phyloP scores from a whole-genome alignment of 768 basidiomycete species.

The Panus rudis region DNA sequence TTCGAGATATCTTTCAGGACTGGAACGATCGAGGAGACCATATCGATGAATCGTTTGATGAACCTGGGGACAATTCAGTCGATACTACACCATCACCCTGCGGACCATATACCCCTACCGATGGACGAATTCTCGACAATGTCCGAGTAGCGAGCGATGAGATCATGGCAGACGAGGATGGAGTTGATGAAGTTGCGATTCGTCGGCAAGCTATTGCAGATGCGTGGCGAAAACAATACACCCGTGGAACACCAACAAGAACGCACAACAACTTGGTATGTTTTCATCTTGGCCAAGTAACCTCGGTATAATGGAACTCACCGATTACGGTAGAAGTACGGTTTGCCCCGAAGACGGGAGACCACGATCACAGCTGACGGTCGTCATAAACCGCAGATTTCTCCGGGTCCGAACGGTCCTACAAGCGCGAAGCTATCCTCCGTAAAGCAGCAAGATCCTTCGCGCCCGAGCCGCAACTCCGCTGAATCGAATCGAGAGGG shows the following conservation, averaged over 20 bases:
- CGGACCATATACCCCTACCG: constrained; percentile 30
- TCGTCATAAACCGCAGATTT: constrained; percentile 22
- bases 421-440: too few species aligned
- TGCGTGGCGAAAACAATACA: constrained; percentile 51
- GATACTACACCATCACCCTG: constrained; percentile 25
- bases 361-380: constrained; percentile 42
- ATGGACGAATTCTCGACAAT: too few species aligned
- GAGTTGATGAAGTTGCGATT: constrained; percentile 11
- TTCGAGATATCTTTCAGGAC: constrained; percentile 37
- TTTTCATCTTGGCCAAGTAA: too few species aligned
- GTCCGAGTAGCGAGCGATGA: too few species aligned
- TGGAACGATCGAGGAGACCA: constrained; percentile 39
- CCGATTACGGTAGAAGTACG: constrained; percentile 29
- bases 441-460: too few species aligned
- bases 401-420: constrained; percentile 7
- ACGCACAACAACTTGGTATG: constrained; percentile 7
- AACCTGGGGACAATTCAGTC: constrained; percentile 19
- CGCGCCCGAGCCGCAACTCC: too few species aligned
- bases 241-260: constrained; percentile 20
- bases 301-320: too few species aligned
- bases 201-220: constrained; percentile 19
- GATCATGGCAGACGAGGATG: constrained; percentile 19
- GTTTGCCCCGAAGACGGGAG: constrained; percentile 35
- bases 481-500: too few species aligned
- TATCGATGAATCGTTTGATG: constrained; percentile 32